Evolutionary conservation across 148 eudicot species (phyloP).

Genomic region (Limonium bicolor): DNA sequence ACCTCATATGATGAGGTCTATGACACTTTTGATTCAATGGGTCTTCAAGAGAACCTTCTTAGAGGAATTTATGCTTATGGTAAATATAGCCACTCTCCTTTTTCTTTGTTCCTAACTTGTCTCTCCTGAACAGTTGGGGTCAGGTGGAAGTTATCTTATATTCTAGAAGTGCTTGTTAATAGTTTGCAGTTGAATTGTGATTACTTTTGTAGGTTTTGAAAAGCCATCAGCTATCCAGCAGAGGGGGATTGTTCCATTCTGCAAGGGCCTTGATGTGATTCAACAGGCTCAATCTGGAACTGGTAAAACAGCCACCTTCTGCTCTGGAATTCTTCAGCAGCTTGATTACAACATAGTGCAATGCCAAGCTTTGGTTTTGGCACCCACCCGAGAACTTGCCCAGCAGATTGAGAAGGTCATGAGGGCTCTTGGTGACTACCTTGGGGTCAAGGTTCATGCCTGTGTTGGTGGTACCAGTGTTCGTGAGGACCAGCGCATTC

Average conservation of each 20-base stretch:
- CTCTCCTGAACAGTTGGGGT: no score
- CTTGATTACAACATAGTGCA: constrained; percentile 24
- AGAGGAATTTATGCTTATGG: constrained; percentile 34
- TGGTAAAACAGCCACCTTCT: constrained; percentile 36
- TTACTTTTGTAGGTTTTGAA: constrained; percentile 21
- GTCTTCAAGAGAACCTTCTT: constrained; percentile 29
- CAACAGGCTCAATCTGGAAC: constrained; percentile 41
- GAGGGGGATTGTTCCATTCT: constrained; percentile 37
- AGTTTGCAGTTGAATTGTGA: not conserved
- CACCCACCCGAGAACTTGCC: constrained; percentile 37
- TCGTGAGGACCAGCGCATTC: constrained; percentile 35
- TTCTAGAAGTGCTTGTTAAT: no score
- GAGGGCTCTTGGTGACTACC: constrained; percentile 39
- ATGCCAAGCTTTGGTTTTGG: constrained; percentile 39
- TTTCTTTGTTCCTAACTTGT: not conserved
- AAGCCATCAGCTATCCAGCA: constrained; percentile 41
- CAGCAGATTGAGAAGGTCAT: constrained; percentile 41
- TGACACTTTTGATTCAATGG: constrained; percentile 30
- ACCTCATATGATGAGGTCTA: constrained; percentile 24
- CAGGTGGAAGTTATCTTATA: not conserved
- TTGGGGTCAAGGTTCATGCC: constrained; percentile 35
- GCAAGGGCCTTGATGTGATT: constrained; percentile 35
- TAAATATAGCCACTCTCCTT: not conserved
- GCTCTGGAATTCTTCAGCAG: constrained; percentile 34
- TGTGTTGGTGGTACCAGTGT: constrained; percentile 37